Evolutionary conservation across 164 flowering plant genomes (phyloP), one percentile per base, ranked within the genome.

Genomic region (Magnolia changhungtana): DNA sequence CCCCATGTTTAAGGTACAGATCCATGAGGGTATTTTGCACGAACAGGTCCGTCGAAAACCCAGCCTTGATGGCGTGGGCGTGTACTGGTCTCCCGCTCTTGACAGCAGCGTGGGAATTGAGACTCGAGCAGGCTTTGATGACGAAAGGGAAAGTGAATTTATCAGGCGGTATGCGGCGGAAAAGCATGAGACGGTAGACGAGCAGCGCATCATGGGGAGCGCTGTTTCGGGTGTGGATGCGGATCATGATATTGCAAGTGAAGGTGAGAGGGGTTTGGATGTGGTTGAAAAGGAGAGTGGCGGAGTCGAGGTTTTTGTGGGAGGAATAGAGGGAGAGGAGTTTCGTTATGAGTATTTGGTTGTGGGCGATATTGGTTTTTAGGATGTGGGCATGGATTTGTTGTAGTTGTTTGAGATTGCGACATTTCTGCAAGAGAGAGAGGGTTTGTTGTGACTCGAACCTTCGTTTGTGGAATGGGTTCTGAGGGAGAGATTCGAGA

Each of bases 81-180:
- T 91, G 91, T 8, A 86, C 84, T 73, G 82, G 86, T 76, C 74
- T 86, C 1, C 91, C 95, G 68, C 72, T 81, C 27, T 72, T 69
- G 49, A 85, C 18, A 4, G 67, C 75, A 1, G 69, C 24, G 16
- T 51, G 61, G 51, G 73, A 80, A 16, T 72, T 51, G 14, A 79
- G 23, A 7, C 23, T 78, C 1, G 78, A n/a, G 74, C 93, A 91
- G 7, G 93, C 93, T 73, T 86, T 89, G 75, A 88, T 79, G 49
- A 88, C 87, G 72, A 88, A 89, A 0, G 92, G 90, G 77, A 87
- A 89, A n/a, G 95, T 86, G 82, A 88, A 91, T 64, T 89, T 88
- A 69, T 91, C 93, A 8, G 88, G 90, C 0, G 50, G 55, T 6
- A 85, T 79, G 37, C 86, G 86, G 8, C 69, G 72, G 37, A 63